Evolutionary conservation across 2,329 filamentous ascomycete genomes (phyloP).

Genomic region (Ophiostoma sp.): DNA sequence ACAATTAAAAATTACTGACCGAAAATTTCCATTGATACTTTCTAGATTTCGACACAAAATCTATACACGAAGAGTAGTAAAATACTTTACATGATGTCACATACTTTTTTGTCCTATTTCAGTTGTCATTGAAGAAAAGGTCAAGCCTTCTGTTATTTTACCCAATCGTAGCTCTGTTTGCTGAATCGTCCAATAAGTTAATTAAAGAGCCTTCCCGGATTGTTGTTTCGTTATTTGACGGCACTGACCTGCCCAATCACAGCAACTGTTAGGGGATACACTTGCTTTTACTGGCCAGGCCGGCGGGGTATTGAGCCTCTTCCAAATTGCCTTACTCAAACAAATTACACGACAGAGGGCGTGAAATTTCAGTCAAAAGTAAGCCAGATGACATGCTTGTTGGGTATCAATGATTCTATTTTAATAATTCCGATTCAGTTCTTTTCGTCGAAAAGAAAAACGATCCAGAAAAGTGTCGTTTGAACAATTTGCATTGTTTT

Average conservation of each 20-base stretch:
- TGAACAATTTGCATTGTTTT: background rate
- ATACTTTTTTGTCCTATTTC: background rate
- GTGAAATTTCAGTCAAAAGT: background rate
- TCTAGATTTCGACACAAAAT: no score
- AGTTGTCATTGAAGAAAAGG: background rate
- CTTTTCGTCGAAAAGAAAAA: background rate
- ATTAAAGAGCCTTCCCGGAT: background rate
- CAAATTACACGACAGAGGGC: background rate
- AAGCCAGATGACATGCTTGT: background rate
- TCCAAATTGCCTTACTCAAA: background rate
- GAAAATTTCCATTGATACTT: no score
- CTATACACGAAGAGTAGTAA: no score
- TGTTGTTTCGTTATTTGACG: background rate
- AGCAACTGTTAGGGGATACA: background rate
- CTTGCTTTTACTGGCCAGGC: background rate
- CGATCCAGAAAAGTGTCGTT: background rate
- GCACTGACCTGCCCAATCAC: background rate
- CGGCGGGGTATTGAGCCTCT: background rate
- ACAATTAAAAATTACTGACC: no score
- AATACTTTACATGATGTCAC: background rate
- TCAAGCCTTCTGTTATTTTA: constrained; percentile 10
- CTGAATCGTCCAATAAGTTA: constrained; percentile 2
- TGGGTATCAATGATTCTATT: background rate
- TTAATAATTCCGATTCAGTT: background rate
- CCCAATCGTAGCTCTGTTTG: constrained; percentile 10